Base-by-base conservation (phyloP, 345 rosid genomes). In the Kernera saxatilis region DNA sequence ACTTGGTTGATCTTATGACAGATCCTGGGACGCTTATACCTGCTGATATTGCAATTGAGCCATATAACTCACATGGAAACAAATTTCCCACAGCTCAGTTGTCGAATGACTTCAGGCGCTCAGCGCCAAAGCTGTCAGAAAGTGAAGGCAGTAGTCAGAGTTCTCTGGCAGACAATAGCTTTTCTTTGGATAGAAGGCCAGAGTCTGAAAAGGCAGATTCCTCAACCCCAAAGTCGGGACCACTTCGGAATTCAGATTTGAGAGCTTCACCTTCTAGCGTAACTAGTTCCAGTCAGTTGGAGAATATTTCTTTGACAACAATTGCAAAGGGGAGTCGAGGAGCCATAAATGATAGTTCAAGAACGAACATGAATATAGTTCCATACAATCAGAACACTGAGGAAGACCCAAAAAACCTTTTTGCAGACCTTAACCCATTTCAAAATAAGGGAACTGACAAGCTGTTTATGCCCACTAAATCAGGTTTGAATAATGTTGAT, bases 1-100 rank as follows among this genome's bases (percentile, higher is more conserved):
- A 84, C 90, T 84, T 95, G 87, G 96, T 95, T 70, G 99, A 95
- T 86, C 97, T 95, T 78, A 95, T 95, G 99, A 96, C 97, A 70
- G 99, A 90, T 79, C 96, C 99, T 29, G 99, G 99, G 78, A 92
- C 97, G 21, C 94, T 95, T 73, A 87, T 95, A 81, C 99, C 99
- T 51, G 94, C 96, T 82, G 99, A 95, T 76, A 60, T 86, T 80
- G 79, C 83, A 48, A 85, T 72, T 70, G 82, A 74, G 73, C 68
- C 89, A 68, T 71, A 71, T 63, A 84, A 81, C 74, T 80, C 88
- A 6, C 78, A 77, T 45, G 69, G 83, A 40, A 75, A 72, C 77
- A 85, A 81, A 70, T 30, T 83, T 45, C 80, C 90, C 12, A 61
- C 78, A 63, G 75, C 80, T 55, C 82, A 43, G 55, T 69, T 82